Percentiles rank a stretch among this genome's conserved stretches.
Conservation (phyloP, 148 eudicot species). For the Polygonum maritimum region DNA sequence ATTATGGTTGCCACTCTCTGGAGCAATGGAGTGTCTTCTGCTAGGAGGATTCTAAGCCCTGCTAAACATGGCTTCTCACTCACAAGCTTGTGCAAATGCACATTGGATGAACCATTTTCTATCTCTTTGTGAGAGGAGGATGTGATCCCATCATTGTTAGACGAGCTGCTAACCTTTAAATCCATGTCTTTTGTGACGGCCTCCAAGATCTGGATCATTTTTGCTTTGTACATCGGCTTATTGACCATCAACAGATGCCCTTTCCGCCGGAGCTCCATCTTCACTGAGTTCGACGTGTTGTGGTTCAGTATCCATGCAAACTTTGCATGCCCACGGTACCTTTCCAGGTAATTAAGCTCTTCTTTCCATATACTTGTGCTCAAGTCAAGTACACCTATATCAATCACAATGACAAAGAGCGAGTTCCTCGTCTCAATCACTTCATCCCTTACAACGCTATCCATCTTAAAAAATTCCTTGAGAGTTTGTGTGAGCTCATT, state of each 20-base stretch:
- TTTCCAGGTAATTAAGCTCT: conserved; percentile 56
- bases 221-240: conserved; percentile 73
- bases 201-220: conserved; percentile 82
- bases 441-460: conserved; percentile 19
- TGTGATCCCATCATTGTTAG: background rate
- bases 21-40: conserved; percentile 91
- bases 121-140: conserved; percentile 7
- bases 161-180: background rate
- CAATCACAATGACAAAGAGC: conserved; percentile 48
- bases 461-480: conserved; percentile 29
- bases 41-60: conserved; percentile 66
- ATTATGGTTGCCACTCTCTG: conserved; percentile 90
- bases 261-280: conserved; percentile 58
- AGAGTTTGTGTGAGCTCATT: conserved; percentile 78
- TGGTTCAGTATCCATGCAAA: conserved; percentile 85
- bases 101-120: conserved; percentile 9
- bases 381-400: conserved; percentile 66
- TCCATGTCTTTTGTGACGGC: conserved; percentile 39
- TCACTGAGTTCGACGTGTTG: conserved; percentile 60
- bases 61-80: conserved; percentile 40
- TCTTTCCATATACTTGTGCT: conserved; percentile 75
- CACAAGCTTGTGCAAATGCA: conserved; percentile 20
- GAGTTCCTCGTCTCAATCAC: conserved; percentile 18
- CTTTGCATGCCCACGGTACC: conserved; percentile 36
- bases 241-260: conserved; percentile 81